Evolutionary conservation across 495 filamentous ascomycete genomes (phyloP).

Genomic region (Paragyromitra xinjiangensis): DNA sequence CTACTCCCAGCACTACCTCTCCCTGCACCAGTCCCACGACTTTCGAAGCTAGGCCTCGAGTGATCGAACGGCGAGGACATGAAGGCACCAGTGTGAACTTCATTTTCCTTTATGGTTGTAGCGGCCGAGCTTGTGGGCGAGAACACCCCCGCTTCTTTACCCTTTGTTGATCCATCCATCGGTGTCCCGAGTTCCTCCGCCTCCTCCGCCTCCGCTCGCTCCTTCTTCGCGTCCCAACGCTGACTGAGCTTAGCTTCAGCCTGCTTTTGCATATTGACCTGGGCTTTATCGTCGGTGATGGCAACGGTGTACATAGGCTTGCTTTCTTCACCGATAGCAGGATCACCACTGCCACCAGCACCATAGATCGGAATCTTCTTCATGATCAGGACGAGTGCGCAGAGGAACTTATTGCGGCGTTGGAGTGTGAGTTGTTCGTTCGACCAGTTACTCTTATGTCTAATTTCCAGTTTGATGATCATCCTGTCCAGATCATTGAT

Average conservation of each 20-base stretch:
- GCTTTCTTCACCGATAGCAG: constrained; percentile 70
- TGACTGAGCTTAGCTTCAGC: constrained; percentile 69
- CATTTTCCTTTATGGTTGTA: constrained; percentile 28
- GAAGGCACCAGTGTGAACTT: constrained; percentile 12
- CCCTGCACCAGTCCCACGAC: constrained; percentile 2
- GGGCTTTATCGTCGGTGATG: constrained; percentile 71
- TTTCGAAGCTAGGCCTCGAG: constrained; percentile 11
- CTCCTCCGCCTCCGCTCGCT: constrained; percentile 2
- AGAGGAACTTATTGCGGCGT: constrained; percentile 95
- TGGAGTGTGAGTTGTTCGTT: constrained; percentile 84
- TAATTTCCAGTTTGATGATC: constrained; percentile 80
- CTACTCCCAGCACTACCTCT: constrained; percentile 36
- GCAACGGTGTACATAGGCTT: constrained; percentile 80
- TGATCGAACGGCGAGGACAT: constrained; percentile 7
- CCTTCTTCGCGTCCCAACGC: constrained; percentile 62
- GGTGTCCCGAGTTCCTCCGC: constrained; percentile 34
- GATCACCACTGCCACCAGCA: constrained; percentile 78
- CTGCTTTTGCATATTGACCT: constrained; percentile 67
- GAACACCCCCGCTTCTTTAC: constrained; percentile 26
- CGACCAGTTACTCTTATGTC: constrained; percentile 96
- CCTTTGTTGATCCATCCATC: constrained; percentile 14
- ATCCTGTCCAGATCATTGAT: constrained; percentile 90
- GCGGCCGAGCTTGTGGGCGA: constrained; percentile 29
- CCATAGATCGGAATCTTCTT: constrained; percentile 85
- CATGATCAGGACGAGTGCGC: constrained; percentile 84